phyloP scores from a whole-genome alignment of 257 asterid species.

The Nicotiana knightiana region DNA sequence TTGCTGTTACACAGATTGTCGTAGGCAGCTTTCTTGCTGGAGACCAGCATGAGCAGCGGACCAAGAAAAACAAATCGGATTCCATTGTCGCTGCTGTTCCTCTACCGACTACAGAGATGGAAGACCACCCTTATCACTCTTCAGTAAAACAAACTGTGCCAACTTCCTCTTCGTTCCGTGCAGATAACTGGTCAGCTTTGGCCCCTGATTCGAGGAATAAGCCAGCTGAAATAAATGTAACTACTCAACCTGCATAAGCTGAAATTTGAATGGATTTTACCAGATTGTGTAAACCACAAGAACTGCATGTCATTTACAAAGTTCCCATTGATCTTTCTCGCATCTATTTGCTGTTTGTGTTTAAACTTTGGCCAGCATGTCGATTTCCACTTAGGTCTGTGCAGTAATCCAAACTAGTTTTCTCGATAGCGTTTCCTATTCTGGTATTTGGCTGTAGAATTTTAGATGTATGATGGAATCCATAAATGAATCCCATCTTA shows the following conservation, averaged over 20 bases:
- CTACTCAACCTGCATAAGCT: slow-evolving; percentile 39
- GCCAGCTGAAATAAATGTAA: slow-evolving; percentile 55
- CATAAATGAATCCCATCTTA: background rate
- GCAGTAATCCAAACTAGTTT: slow-evolving; percentile 25
- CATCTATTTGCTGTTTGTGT: slow-evolving; percentile 20
- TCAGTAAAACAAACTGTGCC: slow-evolving; percentile 1
- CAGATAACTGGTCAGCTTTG: slow-evolving; percentile 69
- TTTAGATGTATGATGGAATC: slow-evolving; percentile 21
- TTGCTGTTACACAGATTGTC: slow-evolving; percentile 46
- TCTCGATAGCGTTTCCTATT: slow-evolving; percentile 13
- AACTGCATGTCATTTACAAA: background rate
- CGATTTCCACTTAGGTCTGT: slow-evolving; percentile 19
- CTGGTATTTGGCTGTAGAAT: slow-evolving; percentile 20
- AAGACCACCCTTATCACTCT: slow-evolving; percentile 33
- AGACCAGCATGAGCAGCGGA: slow-evolving; percentile 59
- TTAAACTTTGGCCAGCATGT: slow-evolving; percentile 19
- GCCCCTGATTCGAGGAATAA: slow-evolving; percentile 44
- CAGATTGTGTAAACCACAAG: background rate
- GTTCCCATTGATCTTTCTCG: background rate
- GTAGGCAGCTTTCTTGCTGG: slow-evolving; percentile 87
- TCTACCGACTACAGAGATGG: slow-evolving; percentile 41
- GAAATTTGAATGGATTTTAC: slow-evolving; percentile 8
- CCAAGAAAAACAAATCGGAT: slow-evolving; percentile 58
- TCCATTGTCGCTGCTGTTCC: slow-evolving; percentile 40
- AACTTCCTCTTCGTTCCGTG: slow-evolving; percentile 48